A percentile compares a stretch with the other conserved stretches of the same genome.
phyloP scores from a whole-genome alignment of 2,329 filamentous ascomycete genomes.

The Colletotrichum sansevieriae region DNA sequence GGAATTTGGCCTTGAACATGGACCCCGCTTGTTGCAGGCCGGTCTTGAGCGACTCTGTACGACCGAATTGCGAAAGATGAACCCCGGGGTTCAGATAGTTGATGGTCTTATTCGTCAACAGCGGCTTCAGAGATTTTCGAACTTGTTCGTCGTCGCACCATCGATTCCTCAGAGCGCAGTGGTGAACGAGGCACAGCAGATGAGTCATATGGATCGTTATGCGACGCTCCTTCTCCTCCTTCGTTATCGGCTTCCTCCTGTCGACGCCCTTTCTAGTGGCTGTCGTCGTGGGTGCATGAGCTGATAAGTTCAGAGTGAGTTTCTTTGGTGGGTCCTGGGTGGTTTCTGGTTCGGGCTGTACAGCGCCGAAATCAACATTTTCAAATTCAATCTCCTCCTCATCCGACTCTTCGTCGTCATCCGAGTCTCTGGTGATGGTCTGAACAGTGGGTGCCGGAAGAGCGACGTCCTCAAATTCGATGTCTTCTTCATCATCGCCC shows the following conservation, averaged over 20 bases:
- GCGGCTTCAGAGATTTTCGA: slow-evolving; percentile 73
- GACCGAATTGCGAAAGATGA: slow-evolving; percentile 79
- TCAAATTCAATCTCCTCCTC: slow-evolving; percentile 60
- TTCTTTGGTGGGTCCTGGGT: slow-evolving; percentile 50
- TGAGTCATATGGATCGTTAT: slow-evolving; percentile 89
- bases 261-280: slow-evolving; percentile 50
- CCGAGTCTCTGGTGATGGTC: slow-evolving; percentile 63
- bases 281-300: slow-evolving; percentile 54
- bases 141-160: slow-evolving; percentile 87
- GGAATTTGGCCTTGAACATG: slow-evolving; percentile 78
- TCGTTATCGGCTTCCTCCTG: slow-evolving; percentile 66
- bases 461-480: slow-evolving; percentile 65
- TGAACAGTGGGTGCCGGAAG: slow-evolving; percentile 63
- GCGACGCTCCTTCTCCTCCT: slow-evolving; percentile 68
- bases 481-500: slow-evolving; percentile 55
- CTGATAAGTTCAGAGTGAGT: slow-evolving; percentile 67
- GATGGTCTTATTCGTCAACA: slow-evolving; percentile 76
- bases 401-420: slow-evolving; percentile 55
- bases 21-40: slow-evolving; percentile 79
- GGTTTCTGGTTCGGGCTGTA: slow-evolving; percentile 44
- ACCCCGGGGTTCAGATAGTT: slow-evolving; percentile 77
- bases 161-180: slow-evolving; percentile 81
- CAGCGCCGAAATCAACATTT: slow-evolving; percentile 59
- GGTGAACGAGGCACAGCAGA: slow-evolving; percentile 83
- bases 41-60: slow-evolving; percentile 81